These are phyloP conservation scores for Aspergillus vadensis DNA, from an alignment of 2,329 filamentous ascomycete genomes.

Conservation along the genomic window DNA sequence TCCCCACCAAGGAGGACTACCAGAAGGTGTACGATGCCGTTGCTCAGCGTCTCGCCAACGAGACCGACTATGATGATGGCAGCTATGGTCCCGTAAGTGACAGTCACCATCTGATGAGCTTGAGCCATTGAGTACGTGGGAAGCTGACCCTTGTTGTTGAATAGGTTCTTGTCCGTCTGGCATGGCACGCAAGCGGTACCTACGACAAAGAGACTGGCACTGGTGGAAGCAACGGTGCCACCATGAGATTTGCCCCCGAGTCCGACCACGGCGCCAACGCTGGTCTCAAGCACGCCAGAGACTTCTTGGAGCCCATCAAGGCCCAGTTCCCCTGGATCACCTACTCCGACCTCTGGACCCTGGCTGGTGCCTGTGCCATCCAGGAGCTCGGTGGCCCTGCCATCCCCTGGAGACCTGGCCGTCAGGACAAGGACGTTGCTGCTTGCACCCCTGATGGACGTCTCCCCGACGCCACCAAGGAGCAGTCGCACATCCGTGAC, in stretches of 20 bases:
- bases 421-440: constrained; percentile 73
- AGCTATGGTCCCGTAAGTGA: constrained; percentile 77
- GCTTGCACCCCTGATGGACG: constrained; percentile 94
- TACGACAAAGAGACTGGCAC: constrained; percentile 86
- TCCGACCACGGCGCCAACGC: constrained; percentile 90
- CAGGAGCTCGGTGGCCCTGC: constrained; percentile 92
- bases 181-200: constrained; percentile 92
- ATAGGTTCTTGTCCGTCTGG: constrained; percentile 75
- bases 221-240: constrained; percentile 92
- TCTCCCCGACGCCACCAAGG: constrained; percentile 78
- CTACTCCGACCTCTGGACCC: constrained; percentile 96
- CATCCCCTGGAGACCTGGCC: constrained; percentile 87
- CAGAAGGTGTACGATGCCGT: constrained; percentile 93
- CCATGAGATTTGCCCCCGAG: constrained; percentile 93
- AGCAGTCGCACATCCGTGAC: constrained; percentile 76
- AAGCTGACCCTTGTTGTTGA: constrained; percentile 7
- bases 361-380: constrained; percentile 79
- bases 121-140: too few species aligned
- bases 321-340: constrained; percentile 90
- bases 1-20: constrained; percentile 82
- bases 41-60: constrained; percentile 76
- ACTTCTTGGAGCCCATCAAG: constrained; percentile 93
- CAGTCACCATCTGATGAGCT: background rate
- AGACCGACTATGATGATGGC: constrained; percentile 95
- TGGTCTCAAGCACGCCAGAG: constrained; percentile 79